Evolutionary conservation across 441 rosid genomes (phyloP), one percentile per base, ranked within the genome.

Genomic region (Lagerstroemia fauriei): DNA sequence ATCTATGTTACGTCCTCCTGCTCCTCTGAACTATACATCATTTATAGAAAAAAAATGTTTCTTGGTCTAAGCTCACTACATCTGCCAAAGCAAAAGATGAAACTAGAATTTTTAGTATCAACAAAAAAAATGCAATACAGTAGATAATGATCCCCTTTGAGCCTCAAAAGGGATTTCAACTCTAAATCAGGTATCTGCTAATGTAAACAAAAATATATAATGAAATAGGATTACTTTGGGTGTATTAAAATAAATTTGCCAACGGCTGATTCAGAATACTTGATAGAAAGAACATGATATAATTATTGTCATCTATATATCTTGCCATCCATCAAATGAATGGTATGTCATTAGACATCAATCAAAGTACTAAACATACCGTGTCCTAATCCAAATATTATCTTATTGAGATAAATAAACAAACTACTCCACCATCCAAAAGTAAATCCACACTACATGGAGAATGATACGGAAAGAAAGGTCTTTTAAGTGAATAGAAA

Each of bases 151-250:
- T 87, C 99, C 99, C 68, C 91, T 91, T 79, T 94, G 98, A 84
- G 98, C 95, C 94, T 95, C 98, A 27, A 97, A 91, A 72, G 99
- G 99, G 87, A 96, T 94, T 90, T 96, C 99, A 85, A 96, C 83
- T 95, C 93, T 87, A 96, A 85, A 83, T 96, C 95, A 80, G 98
- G 98, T 86, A 96, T 93, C 99, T 95, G 89, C 85, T 86, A 12
- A 48, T 48, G 83, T 7, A 84, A 72, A 68, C 24, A 82, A 14
- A 34, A n/a, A 41, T 65, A 31, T 51, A 38, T 4, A 48, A 73
- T 11, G 53, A 75, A 46, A 27, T 25, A 73, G 57, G 20, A 73
- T 25, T 24, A 29, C 51, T 20, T 48, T 9, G 32, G 48, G 4
- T 12, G 1, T 34, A 41, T 29, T 46, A 44, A 38, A n/a, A 38